These are phyloP conservation scores for Mycocentrospora acerina DNA, from an alignment of 2,329 filamentous ascomycete genomes.

Conservation along the genomic window DNA sequence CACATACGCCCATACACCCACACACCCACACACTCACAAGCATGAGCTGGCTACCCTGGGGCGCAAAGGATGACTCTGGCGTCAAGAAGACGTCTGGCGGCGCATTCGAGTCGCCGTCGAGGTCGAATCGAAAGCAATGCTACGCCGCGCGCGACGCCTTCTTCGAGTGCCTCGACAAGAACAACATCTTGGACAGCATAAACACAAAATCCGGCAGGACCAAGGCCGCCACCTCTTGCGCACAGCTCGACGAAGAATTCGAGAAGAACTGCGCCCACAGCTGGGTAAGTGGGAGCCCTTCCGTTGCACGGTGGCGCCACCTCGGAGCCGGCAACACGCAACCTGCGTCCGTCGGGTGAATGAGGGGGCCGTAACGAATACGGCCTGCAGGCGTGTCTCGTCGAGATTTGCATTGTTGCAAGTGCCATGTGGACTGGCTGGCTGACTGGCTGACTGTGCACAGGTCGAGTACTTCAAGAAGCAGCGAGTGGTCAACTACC, in stretches of 20 bases:
- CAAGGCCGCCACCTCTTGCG: constrained; percentile 56
- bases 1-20: constrained; percentile 2
- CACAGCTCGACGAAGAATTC: constrained; percentile 64
- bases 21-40: constrained; percentile 13
- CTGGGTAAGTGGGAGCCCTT: constrained; percentile 68
- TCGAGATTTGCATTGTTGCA: no score
- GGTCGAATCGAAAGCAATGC: constrained; percentile 77
- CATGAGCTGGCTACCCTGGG: constrained; percentile 58
- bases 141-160: constrained; percentile 88
- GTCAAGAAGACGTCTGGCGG: constrained; percentile 51
- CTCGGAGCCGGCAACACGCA: no score
- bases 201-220: constrained; percentile 55
- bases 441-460: constrained; percentile 8
- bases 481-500: constrained; percentile 86
- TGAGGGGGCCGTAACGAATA: no score
- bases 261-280: constrained; percentile 83
- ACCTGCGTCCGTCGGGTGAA: no score
- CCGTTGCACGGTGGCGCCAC: background rate
- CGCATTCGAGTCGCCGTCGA: constrained; percentile 76
- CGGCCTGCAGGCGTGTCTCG: no score
- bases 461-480: constrained; percentile 98
- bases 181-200: constrained; percentile 77
- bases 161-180: constrained; percentile 81
- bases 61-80: constrained; percentile 37
- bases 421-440: background rate